phyloP scores from a whole-genome alignment of 345 rosid genomes.

The Salix dunnii region DNA sequence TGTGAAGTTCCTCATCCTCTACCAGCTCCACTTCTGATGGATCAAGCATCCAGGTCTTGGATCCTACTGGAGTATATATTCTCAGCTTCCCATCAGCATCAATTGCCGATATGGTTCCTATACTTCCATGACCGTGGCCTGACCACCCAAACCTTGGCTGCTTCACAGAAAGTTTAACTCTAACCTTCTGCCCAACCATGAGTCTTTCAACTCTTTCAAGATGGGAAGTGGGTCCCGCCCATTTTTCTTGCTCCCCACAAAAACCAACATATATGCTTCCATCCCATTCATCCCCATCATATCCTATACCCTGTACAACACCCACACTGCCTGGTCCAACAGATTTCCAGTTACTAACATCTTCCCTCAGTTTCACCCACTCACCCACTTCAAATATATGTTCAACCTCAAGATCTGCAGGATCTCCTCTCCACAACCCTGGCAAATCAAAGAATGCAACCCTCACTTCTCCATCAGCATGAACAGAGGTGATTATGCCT shows the following conservation, averaged over 20 bases:
- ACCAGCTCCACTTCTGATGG: slow-evolving; percentile 83
- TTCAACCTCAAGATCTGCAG: slow-evolving; percentile 79
- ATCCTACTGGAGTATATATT: slow-evolving; percentile 87
- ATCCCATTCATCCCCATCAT: slow-evolving; percentile 80
- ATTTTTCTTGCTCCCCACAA: slow-evolving; percentile 91
- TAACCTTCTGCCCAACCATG: slow-evolving; percentile 64
- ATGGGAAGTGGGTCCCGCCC: slow-evolving; percentile 71
- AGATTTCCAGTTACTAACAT: slow-evolving; percentile 68
- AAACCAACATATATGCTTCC: slow-evolving; percentile 71
- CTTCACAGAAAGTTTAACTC: slow-evolving; percentile 69
- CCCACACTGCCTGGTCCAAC: slow-evolving; percentile 77
- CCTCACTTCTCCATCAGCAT: slow-evolving; percentile 92
- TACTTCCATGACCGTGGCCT: slow-evolving; percentile 70
- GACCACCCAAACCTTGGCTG: slow-evolving; percentile 98
- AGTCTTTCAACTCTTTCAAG: slow-evolving; percentile 68
- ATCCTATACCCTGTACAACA: slow-evolving; percentile 82
- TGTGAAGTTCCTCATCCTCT: slow-evolving; percentile 69
- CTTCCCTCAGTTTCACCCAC: slow-evolving; percentile 75
- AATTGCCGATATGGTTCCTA: slow-evolving; percentile 79
- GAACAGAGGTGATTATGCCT: slow-evolving; percentile 77
- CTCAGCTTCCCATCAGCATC: slow-evolving; percentile 95
- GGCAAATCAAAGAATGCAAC: slow-evolving; percentile 78
- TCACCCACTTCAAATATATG: slow-evolving; percentile 83
- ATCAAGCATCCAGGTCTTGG: slow-evolving; percentile 97
- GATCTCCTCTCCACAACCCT: slow-evolving; percentile 92